phyloP scores from a whole-genome alignment of 139 green algal species.

The Chlamydomonas applanata region DNA sequence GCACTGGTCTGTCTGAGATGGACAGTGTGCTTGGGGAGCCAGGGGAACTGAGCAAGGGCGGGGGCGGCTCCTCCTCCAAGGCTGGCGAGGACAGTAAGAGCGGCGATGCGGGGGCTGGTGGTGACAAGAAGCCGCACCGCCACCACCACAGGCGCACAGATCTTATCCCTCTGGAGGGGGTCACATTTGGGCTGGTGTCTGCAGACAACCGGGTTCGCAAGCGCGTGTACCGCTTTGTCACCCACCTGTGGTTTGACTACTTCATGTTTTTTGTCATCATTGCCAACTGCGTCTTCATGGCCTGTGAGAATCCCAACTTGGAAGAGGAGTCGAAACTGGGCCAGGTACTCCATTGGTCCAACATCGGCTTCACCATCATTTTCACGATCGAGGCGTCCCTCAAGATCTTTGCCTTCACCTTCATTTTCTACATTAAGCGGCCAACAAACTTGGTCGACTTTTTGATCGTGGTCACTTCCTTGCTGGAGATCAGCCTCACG shows the following conservation, averaged over 20 bases:
- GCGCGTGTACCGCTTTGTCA: constrained; percentile 34
- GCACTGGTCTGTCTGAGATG: constrained; percentile 15
- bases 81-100: no score
- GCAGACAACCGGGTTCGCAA: constrained; percentile 47
- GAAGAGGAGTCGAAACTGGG: constrained; percentile 5
- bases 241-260: constrained; percentile 52
- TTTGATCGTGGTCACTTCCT: constrained; percentile 52
- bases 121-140: no score
- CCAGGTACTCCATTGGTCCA: constrained; percentile 36
- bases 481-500: constrained; percentile 29
- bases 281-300: constrained; percentile 42
- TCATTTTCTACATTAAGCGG: constrained; percentile 60
- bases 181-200: constrained; percentile 39
- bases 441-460: constrained; percentile 70
- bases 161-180: no score
- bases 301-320: constrained; percentile 51
- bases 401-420: constrained; percentile 72
- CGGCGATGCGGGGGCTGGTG: no score
- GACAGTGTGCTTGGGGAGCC: no score
- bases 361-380: constrained; percentile 57
- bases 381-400: constrained; percentile 64
- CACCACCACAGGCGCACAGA: no score
- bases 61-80: no score
- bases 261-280: constrained; percentile 64
- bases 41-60: background rate